Base-by-base conservation (phyloP, 441 rosid species). In the Brassica balearica region DNA sequence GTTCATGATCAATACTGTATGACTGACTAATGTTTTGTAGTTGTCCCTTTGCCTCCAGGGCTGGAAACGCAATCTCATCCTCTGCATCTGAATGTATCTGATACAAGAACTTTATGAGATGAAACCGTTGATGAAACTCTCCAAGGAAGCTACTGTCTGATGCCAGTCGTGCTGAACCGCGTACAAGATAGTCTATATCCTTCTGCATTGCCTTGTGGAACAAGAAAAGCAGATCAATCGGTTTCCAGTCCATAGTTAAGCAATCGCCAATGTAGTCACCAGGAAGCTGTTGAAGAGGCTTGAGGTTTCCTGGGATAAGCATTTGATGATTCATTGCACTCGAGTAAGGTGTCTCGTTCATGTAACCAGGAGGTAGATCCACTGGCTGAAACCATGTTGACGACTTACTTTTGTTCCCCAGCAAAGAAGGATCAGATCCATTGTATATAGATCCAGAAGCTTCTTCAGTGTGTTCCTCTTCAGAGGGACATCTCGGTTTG, bases 131-230 rank as follows among this genome's bases (percentile, higher is more conserved):
- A 62, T 75, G 69, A 83, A 93, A 89, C 71, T 90, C 92, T 68
- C 36, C 41, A 7, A 93, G 90, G 67, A 88, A 73, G 32, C 81
- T 80, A 17, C 34, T 61, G 69, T 93, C 86, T 81, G 86, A 85
- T 53, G 88, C 81, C 75, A 93, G 76, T 72, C 74, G 82, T 69
- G 86, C 69, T 65, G 97, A 86, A 74, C 83, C 81, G 69, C 69
- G 61, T 64, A 93, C 92, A 62, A 93, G 89, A 75, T 84, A 78
- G 59, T 88, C 88, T 77, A 91, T 72, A 69, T 89, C 94, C 77
- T 88, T 91, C 85, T 85, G 89, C 70, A 90, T 76, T 25, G 95
- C 97, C 90, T 85, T 91, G 79, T 91, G 95, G 86, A 86, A 87
- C 83, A 86, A 86, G 81, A 89, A 90, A 51, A 91, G 82, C 60